phyloP scores from a whole-genome alignment of 331 rosid genomes.

The Telfairia occidentalis region DNA sequence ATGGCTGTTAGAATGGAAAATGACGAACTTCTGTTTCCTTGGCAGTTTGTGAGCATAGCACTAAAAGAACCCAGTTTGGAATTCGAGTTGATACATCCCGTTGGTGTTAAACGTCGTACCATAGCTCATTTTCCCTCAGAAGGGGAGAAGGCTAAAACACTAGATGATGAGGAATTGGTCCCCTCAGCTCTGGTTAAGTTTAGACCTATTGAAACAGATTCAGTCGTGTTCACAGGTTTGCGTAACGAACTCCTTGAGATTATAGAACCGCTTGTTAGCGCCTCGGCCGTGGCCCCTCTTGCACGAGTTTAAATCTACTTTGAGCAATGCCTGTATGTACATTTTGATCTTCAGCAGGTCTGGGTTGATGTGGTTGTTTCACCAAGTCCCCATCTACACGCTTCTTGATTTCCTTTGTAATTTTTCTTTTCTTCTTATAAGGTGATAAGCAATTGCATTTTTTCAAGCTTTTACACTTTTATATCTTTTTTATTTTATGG shows the following conservation, averaged over 20 bases:
- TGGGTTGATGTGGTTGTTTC: neutral
- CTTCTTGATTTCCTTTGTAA: neutral
- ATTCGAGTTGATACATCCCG: constrained; percentile 74
- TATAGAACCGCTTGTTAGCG: constrained; percentile 56
- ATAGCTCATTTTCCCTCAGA: constrained; percentile 45
- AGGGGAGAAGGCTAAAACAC: constrained; percentile 42
- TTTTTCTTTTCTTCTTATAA: neutral
- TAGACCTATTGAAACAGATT: constrained; percentile 77
- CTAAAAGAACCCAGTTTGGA: constrained; percentile 67
- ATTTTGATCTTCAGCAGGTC: neutral
- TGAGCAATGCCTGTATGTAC: neutral
- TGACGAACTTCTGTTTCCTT: neutral
- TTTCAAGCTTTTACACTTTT: neutral
- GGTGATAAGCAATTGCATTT: neutral
- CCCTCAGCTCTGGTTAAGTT: constrained; percentile 88
- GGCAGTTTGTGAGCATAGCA: constrained; percentile 60
- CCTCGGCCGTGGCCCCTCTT: constrained; percentile 27
- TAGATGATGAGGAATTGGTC: constrained; percentile 75
- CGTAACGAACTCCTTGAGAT: constrained; percentile 66
- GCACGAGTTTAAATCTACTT: constrained; percentile 11
- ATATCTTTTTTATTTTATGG: neutral
- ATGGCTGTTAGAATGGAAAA: neutral
- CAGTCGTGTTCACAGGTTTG: constrained; percentile 68
- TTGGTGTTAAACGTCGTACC: constrained; percentile 48
- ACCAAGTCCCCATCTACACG: neutral